Evolutionary conservation across 345 rosid species (phyloP), one percentile per base, ranked within the genome.

Genomic region (Turnera subulata): DNA sequence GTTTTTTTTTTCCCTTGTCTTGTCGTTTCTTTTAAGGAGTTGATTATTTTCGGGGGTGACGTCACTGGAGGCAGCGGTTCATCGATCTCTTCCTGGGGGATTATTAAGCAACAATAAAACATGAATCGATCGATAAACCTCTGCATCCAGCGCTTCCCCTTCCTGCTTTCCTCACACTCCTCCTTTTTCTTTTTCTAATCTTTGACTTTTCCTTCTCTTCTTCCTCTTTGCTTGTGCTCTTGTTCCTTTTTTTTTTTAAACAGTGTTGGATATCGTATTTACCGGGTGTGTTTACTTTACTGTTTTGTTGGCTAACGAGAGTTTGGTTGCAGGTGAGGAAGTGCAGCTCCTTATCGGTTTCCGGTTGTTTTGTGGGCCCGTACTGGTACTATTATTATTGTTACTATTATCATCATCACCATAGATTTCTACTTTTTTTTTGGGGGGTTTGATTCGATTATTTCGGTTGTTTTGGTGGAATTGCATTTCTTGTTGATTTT

Each of bases 61-160:
- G 78, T 80, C 91, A 67, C 84, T 87, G 96, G 97, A 91, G 85
- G 93, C 97, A 91, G 97, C 89, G 91, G 97, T 91, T 91, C 85
- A 91, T 91, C 96, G 96, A 91, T 91, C 96, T 80, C 76, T 85
- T 91, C 91, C 72, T 91, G 94, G 65, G 32, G 68, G 65, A 40
- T 55, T 70, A 63, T 62, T 69, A 24, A 49, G 44, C 72, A 21
- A 64, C 69, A 62, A 8, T 29, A 68, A 32, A 21, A 69, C 89
- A 85, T 70, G 97, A 91, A 87, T 73, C 71, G 96, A 83, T 91
- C 96, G 97, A 91, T 87, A 91, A 91, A 91, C 97, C 97, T 91
- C 97, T 91, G 97, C 97, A 91, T 91, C 97, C 94, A 86, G 84
- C 69, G 85, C 76, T 80, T 69, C 68, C 53, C 17, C 14, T 47